Evolutionary conservation across 352 stramenopile species (phyloP).

Genomic region (Phytophthora europaea): DNA sequence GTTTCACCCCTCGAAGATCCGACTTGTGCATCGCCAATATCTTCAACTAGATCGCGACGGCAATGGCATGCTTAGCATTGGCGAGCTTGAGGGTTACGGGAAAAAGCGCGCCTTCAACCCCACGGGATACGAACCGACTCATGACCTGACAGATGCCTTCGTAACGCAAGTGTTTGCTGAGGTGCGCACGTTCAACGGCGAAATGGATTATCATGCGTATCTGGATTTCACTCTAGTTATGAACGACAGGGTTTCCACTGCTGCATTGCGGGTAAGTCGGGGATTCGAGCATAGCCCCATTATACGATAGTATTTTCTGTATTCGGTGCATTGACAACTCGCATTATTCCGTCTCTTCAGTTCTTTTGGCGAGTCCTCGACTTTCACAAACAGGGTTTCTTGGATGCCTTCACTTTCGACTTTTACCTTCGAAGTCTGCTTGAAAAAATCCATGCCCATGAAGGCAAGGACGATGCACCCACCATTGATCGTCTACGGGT

Average conservation of each 20-base stretch:
- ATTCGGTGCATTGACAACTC: background rate
- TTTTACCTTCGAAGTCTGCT: slow-evolving; percentile 70
- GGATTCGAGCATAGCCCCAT: background rate
- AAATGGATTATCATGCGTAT: slow-evolving; percentile 75
- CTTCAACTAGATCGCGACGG: slow-evolving; percentile 70
- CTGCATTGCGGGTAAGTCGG: slow-evolving; percentile 53
- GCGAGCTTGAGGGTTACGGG: slow-evolving; percentile 62
- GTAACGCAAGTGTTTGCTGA: slow-evolving; percentile 67
- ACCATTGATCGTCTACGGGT: slow-evolving; percentile 49
- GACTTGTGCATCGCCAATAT: slow-evolving; percentile 67
- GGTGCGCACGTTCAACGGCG: slow-evolving; percentile 53
- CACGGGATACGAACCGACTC: slow-evolving; percentile 44
- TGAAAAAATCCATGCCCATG: slow-evolving; percentile 49
- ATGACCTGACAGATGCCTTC: slow-evolving; percentile 69
- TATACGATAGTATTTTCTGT: background rate
- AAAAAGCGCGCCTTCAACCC: slow-evolving; percentile 80
- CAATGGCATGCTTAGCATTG: slow-evolving; percentile 64
- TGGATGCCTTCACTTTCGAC: slow-evolving; percentile 71
- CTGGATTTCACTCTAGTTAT: slow-evolving; percentile 72
- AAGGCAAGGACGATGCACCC: slow-evolving; percentile 37
- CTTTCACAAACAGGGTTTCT: slow-evolving; percentile 71
- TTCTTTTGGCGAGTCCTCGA: slow-evolving; percentile 81
- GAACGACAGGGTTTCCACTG: slow-evolving; percentile 46
- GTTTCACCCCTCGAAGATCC: slow-evolving; percentile 46
- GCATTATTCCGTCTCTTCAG: slow-evolving; percentile 28